Evolutionary conservation across 2,329 filamentous ascomycete genomes (phyloP), one percentile per base, ranked within the genome.

Genomic region (Gnomoniopsis smithogilvyi): DNA sequence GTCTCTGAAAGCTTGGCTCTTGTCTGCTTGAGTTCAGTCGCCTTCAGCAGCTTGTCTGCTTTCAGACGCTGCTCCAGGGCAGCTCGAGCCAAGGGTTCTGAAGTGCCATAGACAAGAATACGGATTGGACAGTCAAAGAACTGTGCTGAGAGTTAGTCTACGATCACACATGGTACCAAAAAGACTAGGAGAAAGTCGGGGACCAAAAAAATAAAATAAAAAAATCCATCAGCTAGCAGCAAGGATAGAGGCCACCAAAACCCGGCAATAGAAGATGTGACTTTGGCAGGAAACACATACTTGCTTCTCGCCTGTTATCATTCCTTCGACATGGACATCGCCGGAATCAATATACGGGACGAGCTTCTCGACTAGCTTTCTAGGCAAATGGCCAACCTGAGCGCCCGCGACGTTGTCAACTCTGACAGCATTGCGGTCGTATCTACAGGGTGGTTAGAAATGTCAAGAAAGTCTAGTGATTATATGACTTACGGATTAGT

Each of bases 351-450:
- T 79, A 68, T 91, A 92, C 2, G 81, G 83, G 0, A 90, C 86
- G 55, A 96, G 74, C 71, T 90, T 94, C n/a, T 78, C 75, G 1
- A 87, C 91, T 22, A 91, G 68, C 1, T 74, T 78, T 14, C 84
- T 79, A 7, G 90, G 88, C 45, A 96, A 78, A 72, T 96, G 91
- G 1, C 92, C 92, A 65, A 96, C 90, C 67, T 96, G 91, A 8
- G 73, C 70, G 17, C 85, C 82, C 67, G 89, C 82, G 15, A 93
- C 90, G 70, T 95, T 96, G 66, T 90, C 81, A 1, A 96, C 84
- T 6, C 85, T 83, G 59, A 96, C 91, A 0, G 91, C 91, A 73
- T 95, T 95, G 6, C 65, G 63, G 68, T 95, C 90, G 68, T 89
- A 90, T 64, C 57, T 62, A 43, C 19, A 43, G 3, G 12, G n/a